These are phyloP conservation scores for Coemansia pectinata DNA, from an alignment of 192 early-diverging fungal species.

Conservation along the genomic window DNA sequence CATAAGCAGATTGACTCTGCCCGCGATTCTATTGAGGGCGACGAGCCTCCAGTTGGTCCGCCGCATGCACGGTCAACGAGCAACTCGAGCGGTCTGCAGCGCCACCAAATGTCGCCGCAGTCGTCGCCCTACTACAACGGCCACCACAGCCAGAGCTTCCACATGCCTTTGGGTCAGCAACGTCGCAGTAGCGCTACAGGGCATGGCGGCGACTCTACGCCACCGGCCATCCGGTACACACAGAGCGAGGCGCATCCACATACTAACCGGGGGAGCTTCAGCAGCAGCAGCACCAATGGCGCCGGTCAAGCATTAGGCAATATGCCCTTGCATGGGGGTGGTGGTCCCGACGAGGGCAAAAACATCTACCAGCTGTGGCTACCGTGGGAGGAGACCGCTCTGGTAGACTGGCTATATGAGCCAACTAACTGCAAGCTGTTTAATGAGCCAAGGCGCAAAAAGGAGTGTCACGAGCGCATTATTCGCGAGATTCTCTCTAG, in stretches of 20 bases:
- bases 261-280: neutral
- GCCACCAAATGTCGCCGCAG: slow-evolving; percentile 14
- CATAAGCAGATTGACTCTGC: neutral
- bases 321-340: neutral
- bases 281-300: slow-evolving; percentile 18
- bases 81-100: slow-evolving; percentile 16
- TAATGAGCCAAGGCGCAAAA: slow-evolving; percentile 51
- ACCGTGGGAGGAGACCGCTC: slow-evolving; percentile 49
- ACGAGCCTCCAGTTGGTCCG: neutral
- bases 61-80: slow-evolving; percentile 19
- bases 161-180: slow-evolving; percentile 6
- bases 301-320: neutral
- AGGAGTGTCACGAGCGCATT: slow-evolving; percentile 54
- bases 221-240: slow-evolving; percentile 34
- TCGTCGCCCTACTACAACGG: slow-evolving; percentile 14
- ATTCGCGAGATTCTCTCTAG: slow-evolving; percentile 43
- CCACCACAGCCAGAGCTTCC: slow-evolving; percentile 5
- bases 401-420: slow-evolving; percentile 51
- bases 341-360: slow-evolving; percentile 19
- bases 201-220: slow-evolving; percentile 16
- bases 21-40: slow-evolving; percentile 3
- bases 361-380: slow-evolving; percentile 44
- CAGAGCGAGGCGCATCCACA: slow-evolving; percentile 27
- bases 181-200: slow-evolving; percentile 8
- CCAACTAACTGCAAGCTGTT: slow-evolving; percentile 50